These are phyloP conservation scores for Geranium brycei DNA, from an alignment of 345 rosid genomes.

Conservation along the genomic window DNA sequence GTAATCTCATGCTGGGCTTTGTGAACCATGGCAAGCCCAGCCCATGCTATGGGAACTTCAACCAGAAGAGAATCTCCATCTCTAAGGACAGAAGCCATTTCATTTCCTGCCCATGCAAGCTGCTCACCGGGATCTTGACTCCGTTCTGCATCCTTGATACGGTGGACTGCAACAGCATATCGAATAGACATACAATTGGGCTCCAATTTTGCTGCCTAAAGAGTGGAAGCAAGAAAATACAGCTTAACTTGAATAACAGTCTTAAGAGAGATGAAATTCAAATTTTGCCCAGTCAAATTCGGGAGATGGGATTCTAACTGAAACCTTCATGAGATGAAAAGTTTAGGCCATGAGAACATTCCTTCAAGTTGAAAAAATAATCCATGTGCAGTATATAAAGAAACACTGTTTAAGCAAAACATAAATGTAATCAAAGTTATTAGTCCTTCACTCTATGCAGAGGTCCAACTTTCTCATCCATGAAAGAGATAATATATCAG, in stretches of 20 bases:
- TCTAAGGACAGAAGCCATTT: slow-evolving; percentile 90
- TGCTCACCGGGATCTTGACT: slow-evolving; percentile 85
- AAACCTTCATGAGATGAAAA: not conserved
- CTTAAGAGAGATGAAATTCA: not conserved
- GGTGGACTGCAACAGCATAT: slow-evolving; percentile 79
- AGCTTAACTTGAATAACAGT: slow-evolving; percentile 1
- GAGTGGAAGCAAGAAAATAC: slow-evolving; percentile 8
- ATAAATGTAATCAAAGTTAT: not conserved
- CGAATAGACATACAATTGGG: slow-evolving; percentile 90
- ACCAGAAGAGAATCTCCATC: slow-evolving; percentile 78
- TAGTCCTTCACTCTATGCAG: not conserved
- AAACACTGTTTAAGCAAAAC: not conserved
- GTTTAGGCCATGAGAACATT: not conserved
- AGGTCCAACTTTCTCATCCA: too few species aligned
- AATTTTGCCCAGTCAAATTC: not conserved
- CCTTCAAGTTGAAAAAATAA: not conserved
- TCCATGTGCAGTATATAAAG: slow-evolving; percentile 2
- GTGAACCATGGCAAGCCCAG: slow-evolving; percentile 89
- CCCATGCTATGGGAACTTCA: slow-evolving; percentile 76
- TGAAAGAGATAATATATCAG: too few species aligned
- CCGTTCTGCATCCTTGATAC: slow-evolving; percentile 88
- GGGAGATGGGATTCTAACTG: not conserved
- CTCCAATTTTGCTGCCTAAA: slow-evolving; percentile 85
- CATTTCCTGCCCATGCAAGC: slow-evolving; percentile 85
- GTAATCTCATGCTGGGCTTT: slow-evolving; percentile 82